Conservation (phyloP, 2,329 filamentous ascomycete species). For the Scleromitrula shiraiana region DNA sequence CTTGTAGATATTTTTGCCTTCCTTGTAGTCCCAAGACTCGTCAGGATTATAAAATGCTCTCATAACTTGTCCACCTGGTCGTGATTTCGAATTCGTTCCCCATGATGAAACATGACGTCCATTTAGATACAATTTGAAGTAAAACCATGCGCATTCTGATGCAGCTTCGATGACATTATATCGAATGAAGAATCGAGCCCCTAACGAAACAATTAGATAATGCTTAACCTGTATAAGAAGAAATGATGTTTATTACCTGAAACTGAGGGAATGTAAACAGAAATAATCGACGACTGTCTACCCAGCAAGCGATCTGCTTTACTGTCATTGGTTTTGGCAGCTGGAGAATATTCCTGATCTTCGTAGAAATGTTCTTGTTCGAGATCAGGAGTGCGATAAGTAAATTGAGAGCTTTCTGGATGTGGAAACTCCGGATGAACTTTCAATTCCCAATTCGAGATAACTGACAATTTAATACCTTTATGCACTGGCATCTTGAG, state of each 20-base stretch:
- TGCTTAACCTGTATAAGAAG: too few relatives aligned
- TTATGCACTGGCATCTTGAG: slow-evolving; percentile 25
- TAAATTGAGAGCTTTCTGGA: slow-evolving; percentile 41
- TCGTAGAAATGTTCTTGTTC: not conserved
- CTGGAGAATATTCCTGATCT: slow-evolving; percentile 2
- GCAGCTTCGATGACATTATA: slow-evolving; percentile 35
- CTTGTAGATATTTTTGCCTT: slow-evolving; percentile 30
- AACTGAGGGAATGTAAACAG: slow-evolving; percentile 49
- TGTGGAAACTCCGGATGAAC: slow-evolving; percentile 47
- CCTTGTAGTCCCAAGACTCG: slow-evolving; percentile 34
- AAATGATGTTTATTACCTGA: too few relatives aligned
- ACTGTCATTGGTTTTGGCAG: slow-evolving; percentile 17
- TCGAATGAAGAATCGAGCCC: slow-evolving; percentile 44
- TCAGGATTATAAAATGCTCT: slow-evolving; percentile 43
- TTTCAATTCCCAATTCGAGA: slow-evolving; percentile 25
- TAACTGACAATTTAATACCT: slow-evolving; percentile 23
- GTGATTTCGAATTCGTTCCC: slow-evolving; percentile 37
- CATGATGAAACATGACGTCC: slow-evolving; percentile 44
- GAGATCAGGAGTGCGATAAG: slow-evolving; percentile 22
- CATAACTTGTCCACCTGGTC: slow-evolving; percentile 34
- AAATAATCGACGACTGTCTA: slow-evolving; percentile 33
- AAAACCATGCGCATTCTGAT: slow-evolving; percentile 35
- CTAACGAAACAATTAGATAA: too few relatives aligned
- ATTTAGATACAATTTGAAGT: slow-evolving; percentile 50
- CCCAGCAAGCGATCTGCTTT: slow-evolving; percentile 28